A percentile compares a stretch with the other conserved stretches of the same genome.
Evolutionary conservation across 1,284 basidiomycete genomes (phyloP).

Genomic region (Chiua sp.): DNA sequence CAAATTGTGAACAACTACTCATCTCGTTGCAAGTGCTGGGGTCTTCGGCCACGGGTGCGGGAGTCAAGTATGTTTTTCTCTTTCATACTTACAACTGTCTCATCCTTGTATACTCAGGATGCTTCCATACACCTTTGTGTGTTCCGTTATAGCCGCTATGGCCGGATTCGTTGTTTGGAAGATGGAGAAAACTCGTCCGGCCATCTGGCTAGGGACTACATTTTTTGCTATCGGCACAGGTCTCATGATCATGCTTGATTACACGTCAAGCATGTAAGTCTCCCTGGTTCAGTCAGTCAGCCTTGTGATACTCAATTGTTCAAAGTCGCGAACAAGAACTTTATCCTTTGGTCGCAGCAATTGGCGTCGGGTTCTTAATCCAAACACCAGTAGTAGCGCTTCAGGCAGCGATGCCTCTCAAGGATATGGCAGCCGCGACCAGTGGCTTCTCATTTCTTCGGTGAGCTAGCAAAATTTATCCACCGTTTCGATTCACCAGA

Average conservation of each 20-base stretch:
- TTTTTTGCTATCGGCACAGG: conserved; percentile 65
- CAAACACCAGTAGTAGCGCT: conserved; percentile 72
- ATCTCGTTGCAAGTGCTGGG: conserved; percentile 1
- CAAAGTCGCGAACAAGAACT: conserved; percentile 61
- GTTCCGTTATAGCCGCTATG: conserved; percentile 57
- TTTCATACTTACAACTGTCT: not conserved
- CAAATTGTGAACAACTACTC: not conserved
- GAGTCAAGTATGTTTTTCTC: not conserved
- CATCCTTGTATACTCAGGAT: conserved; percentile 46
- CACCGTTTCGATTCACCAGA: not conserved
- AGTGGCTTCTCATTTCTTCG: conserved; percentile 70
- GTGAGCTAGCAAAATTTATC: conserved; percentile 38
- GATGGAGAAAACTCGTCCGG: conserved; percentile 60
- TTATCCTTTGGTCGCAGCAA: conserved; percentile 60
- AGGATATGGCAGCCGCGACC: conserved; percentile 79
- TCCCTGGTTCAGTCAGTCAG: not conserved
- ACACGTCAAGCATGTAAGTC: conserved; percentile 50
- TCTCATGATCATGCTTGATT: conserved; percentile 59
- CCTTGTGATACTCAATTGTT: not conserved
- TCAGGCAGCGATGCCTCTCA: conserved; percentile 82
- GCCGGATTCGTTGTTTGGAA: conserved; percentile 65
- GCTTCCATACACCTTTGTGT: conserved; percentile 74
- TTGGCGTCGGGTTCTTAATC: conserved; percentile 68
- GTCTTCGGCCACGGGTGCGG: not conserved
- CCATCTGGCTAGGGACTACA: conserved; percentile 64